phyloP scores from a whole-genome alignment of 768 basidiomycete genomes.

The Gloeophyllum trabeum region DNA sequence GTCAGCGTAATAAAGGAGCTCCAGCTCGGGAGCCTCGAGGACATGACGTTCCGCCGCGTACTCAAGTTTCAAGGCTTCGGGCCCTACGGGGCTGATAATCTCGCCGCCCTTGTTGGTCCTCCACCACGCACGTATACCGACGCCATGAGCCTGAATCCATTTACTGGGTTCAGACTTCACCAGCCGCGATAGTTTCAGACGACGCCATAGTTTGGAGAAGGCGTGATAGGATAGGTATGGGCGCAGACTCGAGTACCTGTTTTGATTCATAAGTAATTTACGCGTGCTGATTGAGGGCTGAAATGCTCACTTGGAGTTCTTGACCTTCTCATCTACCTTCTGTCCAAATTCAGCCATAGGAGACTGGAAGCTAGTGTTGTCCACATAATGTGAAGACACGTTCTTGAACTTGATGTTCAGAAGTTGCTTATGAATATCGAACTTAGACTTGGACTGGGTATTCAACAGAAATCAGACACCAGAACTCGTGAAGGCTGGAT shows the following conservation, averaged over 20 bases:
- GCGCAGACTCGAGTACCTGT: no score
- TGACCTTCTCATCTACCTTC: slow-evolving; percentile 43
- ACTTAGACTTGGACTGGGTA: slow-evolving; percentile 62
- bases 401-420: slow-evolving; percentile 61
- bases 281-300: background rate
- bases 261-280: no score
- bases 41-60: slow-evolving; percentile 85
- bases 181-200: slow-evolving; percentile 29
- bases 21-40: slow-evolving; percentile 65
- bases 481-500: background rate
- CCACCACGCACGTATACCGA: background rate
- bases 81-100: slow-evolving; percentile 36
- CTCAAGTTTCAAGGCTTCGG: slow-evolving; percentile 50
- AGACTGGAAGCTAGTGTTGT: slow-evolving; percentile 67
- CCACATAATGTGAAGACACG: slow-evolving; percentile 51
- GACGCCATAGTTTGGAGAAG: slow-evolving; percentile 45
- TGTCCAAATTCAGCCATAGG: slow-evolving; percentile 59
- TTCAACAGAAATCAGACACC: slow-evolving; percentile 2
- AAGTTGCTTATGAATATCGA: slow-evolving; percentile 77
- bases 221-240: slow-evolving; percentile 24
- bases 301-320: slow-evolving; percentile 23
- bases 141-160: no score
- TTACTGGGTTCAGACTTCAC: no score
- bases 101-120: slow-evolving; percentile 18
- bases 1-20: slow-evolving; percentile 82